phyloP scores from a whole-genome alignment of 2,329 filamentous ascomycete genomes.

The Apiospora hydei region DNA sequence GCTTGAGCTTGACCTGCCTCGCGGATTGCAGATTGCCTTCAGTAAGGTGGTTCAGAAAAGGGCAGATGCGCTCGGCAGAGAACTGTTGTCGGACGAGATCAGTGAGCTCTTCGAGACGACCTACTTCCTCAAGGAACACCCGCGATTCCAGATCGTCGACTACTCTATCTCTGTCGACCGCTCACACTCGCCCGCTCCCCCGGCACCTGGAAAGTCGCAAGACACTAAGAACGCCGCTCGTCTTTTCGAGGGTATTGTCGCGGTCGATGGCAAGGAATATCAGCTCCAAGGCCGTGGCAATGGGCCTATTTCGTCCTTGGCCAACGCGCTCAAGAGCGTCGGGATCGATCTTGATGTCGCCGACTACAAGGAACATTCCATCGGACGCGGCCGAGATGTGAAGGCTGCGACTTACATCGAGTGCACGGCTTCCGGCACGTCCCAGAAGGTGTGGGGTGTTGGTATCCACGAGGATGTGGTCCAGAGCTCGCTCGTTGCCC shows the following conservation, averaged over 20 bases:
- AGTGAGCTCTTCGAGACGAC: constrained; percentile 85
- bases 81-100: constrained; percentile 85
- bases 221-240: constrained; percentile 81
- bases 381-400: constrained; percentile 80
- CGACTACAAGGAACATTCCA: constrained; percentile 96
- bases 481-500: constrained; percentile 84
- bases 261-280: constrained; percentile 82
- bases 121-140: constrained; percentile 84
- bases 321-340: constrained; percentile 78
- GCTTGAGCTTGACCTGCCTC: constrained; percentile 89
- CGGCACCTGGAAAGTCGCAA: constrained; percentile 72
- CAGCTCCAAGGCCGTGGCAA: constrained; percentile 82
- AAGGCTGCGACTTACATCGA: constrained; percentile 97
- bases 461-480: constrained; percentile 93
- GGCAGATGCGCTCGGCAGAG: constrained; percentile 81
- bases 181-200: constrained; percentile 74
- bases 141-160: constrained; percentile 86
- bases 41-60: constrained; percentile 83
- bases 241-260: constrained; percentile 84
- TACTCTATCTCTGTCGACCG: constrained; percentile 91
- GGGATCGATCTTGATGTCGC: constrained; percentile 89
- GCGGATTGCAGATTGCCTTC: constrained; percentile 91
- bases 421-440: constrained; percentile 73
- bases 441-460: constrained; percentile 85
- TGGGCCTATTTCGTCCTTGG: constrained; percentile 88